These are phyloP conservation scores for Asterochloris erici DNA, from an alignment of 139 green algal genomes.

Conservation along the genomic window DNA sequence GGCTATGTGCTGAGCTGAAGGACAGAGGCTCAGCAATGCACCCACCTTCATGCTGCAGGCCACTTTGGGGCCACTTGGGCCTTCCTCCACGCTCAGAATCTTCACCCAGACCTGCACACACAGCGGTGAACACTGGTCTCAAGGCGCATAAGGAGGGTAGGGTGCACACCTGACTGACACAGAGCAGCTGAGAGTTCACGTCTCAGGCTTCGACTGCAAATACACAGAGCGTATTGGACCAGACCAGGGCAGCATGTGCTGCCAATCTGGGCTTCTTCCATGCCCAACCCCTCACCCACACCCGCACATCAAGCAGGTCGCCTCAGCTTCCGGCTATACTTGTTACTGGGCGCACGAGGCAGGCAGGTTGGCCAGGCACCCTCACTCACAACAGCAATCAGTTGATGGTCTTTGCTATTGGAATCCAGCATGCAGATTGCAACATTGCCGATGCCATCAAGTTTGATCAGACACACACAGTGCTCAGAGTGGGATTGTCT, in stretches of 20 bases:
- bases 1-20: neutral
- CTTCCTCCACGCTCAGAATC: conserved; percentile 26
- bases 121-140: neutral
- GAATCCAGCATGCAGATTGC: too few relatives aligned
- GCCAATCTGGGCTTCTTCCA: neutral
- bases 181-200: neutral
- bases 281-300: neutral
- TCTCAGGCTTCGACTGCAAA: neutral
- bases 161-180: neutral
- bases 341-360: too few relatives aligned
- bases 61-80: conserved; percentile 18
- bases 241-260: neutral
- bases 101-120: conserved; percentile 42
- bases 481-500: too few relatives aligned
- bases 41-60: conserved; percentile 30
- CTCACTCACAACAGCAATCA: too few relatives aligned
- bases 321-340: too few relatives aligned
- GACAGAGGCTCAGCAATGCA: neutral
- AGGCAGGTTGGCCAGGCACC: too few relatives aligned
- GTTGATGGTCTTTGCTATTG: too few relatives aligned
- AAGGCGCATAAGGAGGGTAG: neutral
- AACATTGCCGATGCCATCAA: too few relatives aligned
- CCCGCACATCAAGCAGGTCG: neutral
- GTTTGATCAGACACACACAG: too few relatives aligned
- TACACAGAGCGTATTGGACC: too few relatives aligned